A percentile compares a stretch with the other conserved stretches of the same genome.
phyloP scores from a whole-genome alignment of 768 basidiomycete species.

The Pulveroboletus sp. region DNA sequence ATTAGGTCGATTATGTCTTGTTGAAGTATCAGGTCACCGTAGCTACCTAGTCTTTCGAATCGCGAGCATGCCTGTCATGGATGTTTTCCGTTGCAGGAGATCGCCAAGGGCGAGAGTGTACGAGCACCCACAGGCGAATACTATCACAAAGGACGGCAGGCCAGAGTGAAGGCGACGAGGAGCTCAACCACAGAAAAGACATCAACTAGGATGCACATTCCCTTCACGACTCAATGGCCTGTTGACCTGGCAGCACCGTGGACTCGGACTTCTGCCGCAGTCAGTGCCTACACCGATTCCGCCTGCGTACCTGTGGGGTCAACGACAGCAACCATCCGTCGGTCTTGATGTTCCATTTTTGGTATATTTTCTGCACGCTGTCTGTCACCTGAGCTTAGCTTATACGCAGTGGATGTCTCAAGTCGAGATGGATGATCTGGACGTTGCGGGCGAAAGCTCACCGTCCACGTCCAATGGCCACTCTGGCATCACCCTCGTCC shows the following conservation, averaged over 20 bases:
- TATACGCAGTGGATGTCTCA: neutral
- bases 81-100: neutral
- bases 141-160: no score
- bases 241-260: no score
- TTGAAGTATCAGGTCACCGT: no score
- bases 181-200: neutral
- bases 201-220: no score
- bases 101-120: neutral
- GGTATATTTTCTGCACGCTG: conserved; percentile 8
- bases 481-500: conserved; percentile 60
- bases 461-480: conserved; percentile 29
- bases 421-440: conserved; percentile 29
- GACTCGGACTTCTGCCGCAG: no score
- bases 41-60: no score
- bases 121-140: neutral
- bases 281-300: no score
- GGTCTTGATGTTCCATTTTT: conserved; percentile 5
- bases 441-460: conserved; percentile 28
- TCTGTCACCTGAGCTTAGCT: conserved; percentile 3
- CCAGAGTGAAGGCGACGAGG: no score
- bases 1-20: no score
- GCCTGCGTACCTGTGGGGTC: no score
- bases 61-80: neutral
- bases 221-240: no score
- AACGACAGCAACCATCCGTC: no score